Conservation (phyloP, 148 eudicot genomes). For the Linanthus parryae region DNA sequence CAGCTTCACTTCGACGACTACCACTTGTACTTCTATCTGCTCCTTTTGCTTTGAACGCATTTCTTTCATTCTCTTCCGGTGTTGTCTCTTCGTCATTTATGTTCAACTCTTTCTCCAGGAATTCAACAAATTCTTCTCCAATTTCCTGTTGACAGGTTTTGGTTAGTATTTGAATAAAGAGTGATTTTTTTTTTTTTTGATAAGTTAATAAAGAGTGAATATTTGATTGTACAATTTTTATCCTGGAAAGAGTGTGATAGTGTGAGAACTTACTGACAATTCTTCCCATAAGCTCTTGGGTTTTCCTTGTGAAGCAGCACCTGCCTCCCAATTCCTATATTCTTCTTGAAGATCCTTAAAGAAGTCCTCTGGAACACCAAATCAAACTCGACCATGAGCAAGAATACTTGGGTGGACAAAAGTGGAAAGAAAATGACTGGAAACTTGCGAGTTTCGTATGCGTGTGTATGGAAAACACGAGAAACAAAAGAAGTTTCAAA, state of each 20-base stretch:
- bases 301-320: constrained; percentile 69
- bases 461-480: too few relatives aligned
- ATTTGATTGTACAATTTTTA: too few relatives aligned
- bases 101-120: constrained; percentile 91
- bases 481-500: too few relatives aligned
- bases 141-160: constrained; percentile 55
- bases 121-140: constrained; percentile 97
- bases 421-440: too few relatives aligned
- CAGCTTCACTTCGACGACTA: constrained; percentile 20
- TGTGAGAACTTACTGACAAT: constrained; percentile 68
- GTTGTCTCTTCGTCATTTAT: constrained; percentile 36
- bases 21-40: constrained; percentile 20
- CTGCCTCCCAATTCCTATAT: constrained; percentile 83
- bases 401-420: too few relatives aligned
- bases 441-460: too few relatives aligned
- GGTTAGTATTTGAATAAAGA: too few relatives aligned
- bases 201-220: neutral
- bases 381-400: too few relatives aligned
- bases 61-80: constrained; percentile 18
- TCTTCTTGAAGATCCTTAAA: constrained; percentile 89
- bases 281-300: constrained; percentile 99
- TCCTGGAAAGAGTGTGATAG: too few relatives aligned
- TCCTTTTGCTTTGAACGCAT: constrained; percentile 18
- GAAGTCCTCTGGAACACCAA: constrained; percentile 66
- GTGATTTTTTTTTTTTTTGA: neutral